Base-by-base conservation (phyloP, 2,329 filamentous ascomycete species). In the Truncatella angustata region DNA sequence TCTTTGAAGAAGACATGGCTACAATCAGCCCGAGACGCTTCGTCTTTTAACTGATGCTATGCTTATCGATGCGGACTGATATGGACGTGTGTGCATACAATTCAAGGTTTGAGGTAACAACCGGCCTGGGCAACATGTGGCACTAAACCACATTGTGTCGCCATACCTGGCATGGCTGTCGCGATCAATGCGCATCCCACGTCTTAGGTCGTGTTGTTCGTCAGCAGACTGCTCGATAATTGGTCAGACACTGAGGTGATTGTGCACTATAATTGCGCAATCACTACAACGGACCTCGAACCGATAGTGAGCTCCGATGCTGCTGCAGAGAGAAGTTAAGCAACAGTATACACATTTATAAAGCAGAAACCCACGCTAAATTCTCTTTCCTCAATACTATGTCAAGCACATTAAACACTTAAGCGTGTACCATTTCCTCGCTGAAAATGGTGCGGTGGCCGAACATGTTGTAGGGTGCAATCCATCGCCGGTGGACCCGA, bases 191-290 rank as follows among this genome's bases (percentile, higher is more conserved):
- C 18, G 16, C 36, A 9, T 32, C 14, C 28, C 7, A 32, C 14
- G 7, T 9, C 28, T 9, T 14, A 14, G 14, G 28, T 14, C 14
- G 28, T 32, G 28, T 32, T 14, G 14, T 44, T 26, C 12, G 12
- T 44, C 28, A 16, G 23, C 40, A n/a, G 11, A 23, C 10, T 24
- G 23, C 20, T 7, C 30, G 24, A 24, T 28, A 28, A 46, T 46
- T 46, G 43, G 43, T 28, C 43, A 7, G 10, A 11, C 26, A 16
- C 9, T 12, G 20, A 12, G 26, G 43, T 46, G 43, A 46, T 46
- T 46, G 18, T n/a, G 10, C 26, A 46, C 43, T 35, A 46, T 35
- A 34, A 46, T 46, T 30, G 43, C 43, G 43, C 43, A 30, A 46
- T 46, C 18, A 28, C 43, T 23, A 23, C 14, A 24, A 24, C 40